A percentile compares a stretch with the other conserved stretches of the same genome.
These are phyloP conservation scores for Dactylellina parvicollis DNA, from an alignment of 2,329 filamentous ascomycete species.

Conservation along the genomic window DNA sequence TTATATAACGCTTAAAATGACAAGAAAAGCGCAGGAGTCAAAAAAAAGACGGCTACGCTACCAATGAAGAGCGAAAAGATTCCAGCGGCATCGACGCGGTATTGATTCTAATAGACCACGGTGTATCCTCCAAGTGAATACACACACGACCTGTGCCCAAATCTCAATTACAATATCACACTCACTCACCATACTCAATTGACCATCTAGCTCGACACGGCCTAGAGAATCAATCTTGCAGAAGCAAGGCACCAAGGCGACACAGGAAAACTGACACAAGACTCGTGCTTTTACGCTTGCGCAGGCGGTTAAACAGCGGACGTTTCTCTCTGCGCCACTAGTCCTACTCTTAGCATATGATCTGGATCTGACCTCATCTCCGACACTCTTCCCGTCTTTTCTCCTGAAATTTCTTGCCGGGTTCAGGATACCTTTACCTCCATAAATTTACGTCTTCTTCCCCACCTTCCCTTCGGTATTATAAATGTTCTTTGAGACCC, in stretches of 20 bases:
- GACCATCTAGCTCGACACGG: no score
- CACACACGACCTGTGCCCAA: no score
- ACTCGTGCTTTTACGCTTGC: slow-evolving; percentile 7
- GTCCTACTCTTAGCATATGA: slow-evolving; percentile 16
- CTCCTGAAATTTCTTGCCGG: slow-evolving; percentile 28
- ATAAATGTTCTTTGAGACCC: slow-evolving; percentile 5
- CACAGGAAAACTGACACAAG: slow-evolving; percentile 25
- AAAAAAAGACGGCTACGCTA: slow-evolving; percentile 8
- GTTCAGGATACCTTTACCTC: background rate
- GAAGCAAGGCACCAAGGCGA: background rate
- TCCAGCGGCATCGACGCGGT: background rate
- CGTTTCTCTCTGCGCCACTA: slow-evolving; percentile 28
- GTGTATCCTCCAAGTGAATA: background rate
- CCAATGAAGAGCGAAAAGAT: background rate
- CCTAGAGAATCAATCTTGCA: no score
- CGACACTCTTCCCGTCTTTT: slow-evolving; percentile 22
- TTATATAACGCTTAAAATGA: slow-evolving; percentile 8
- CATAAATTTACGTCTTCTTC: slow-evolving; percentile 5
- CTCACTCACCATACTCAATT: no score
- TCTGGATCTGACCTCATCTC: slow-evolving; percentile 31
- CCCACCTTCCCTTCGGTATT: slow-evolving; percentile 16
- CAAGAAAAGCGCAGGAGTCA: slow-evolving; percentile 2
- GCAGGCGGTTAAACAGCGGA: slow-evolving; percentile 21
- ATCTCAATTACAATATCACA: no score
- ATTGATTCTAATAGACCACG: slow-evolving; percentile 8